These are phyloP conservation scores for Narthecium ossifragum DNA, from an alignment of 106 monocot genomes.

Conservation along the genomic window DNA sequence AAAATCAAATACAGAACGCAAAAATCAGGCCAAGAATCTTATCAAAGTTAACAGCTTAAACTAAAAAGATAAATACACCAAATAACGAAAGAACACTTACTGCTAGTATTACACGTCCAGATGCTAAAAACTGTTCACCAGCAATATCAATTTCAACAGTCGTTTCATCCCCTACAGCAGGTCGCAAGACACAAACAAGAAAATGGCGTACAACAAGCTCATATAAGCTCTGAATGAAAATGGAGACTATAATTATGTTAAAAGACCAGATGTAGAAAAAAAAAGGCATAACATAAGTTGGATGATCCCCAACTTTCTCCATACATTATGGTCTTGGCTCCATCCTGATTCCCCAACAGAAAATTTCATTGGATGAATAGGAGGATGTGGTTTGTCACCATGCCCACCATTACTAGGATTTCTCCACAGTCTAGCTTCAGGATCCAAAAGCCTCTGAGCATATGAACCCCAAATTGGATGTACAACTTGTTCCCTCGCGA, in stretches of 20 bases:
- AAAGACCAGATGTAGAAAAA: no score
- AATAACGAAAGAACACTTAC: slow-evolving; percentile 35
- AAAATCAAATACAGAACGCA: no score
- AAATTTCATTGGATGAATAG: slow-evolving; percentile 96
- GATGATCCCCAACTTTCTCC: background rate
- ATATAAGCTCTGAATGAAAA: slow-evolving; percentile 67
- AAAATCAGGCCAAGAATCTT: no score
- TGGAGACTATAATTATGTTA: background rate
- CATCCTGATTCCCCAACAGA: slow-evolving; percentile 72
- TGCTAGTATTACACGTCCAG: slow-evolving; percentile 76
- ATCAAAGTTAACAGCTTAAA: no score
- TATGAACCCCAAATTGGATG: slow-evolving; percentile 91
- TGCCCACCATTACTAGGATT: slow-evolving; percentile 95
- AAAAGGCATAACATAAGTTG: background rate
- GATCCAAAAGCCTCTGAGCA: slow-evolving; percentile 71
- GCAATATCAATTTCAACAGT: slow-evolving; percentile 95
- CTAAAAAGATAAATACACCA: no score
- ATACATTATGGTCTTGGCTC: slow-evolving; percentile 82
- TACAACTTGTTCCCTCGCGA: slow-evolving; percentile 64
- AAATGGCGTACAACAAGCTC: slow-evolving; percentile 98
- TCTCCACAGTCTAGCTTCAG: slow-evolving; percentile 89
- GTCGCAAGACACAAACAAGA: slow-evolving; percentile 94
- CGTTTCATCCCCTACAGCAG: slow-evolving; percentile 94
- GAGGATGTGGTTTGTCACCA: slow-evolving; percentile 98
- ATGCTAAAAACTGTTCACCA: slow-evolving; percentile 83